Base-by-base conservation (phyloP, 2,329 filamentous ascomycete genomes). In the Tolypocladium inflatum region DNA sequence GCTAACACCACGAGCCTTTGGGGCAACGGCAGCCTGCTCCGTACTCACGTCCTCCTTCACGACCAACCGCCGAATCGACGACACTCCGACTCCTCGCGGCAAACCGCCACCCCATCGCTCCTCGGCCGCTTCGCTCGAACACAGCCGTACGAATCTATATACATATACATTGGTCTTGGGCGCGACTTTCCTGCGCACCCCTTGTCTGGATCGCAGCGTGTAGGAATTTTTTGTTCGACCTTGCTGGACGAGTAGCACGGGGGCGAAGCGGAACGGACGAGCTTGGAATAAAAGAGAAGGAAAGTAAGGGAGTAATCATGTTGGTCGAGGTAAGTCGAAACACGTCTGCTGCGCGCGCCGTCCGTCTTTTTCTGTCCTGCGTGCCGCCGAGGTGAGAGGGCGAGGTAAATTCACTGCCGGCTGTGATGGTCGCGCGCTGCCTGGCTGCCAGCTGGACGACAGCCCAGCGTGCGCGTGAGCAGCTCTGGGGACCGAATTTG, bases 311-410 rank as follows among this genome's bases (percentile, higher is more conserved):
- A 53, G 30, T 23, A 23, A 51, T 63, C 57, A 72, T 73, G 71
- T 67, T 73, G 70, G 70, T 72, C 58, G 70, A 73, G 65, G 71
- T 73, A 65, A 70, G 71, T 71, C 39, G 43, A 26, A 53, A 26
- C 48, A 33, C 48, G 10, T 35, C 48, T 51, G 48, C 23, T n/a
- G 48, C 48, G 26, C 48, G 48, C 45, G 45, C 17, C 30, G 45
- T 35, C 35, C 11, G 35, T 35, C 26, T 11, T 33, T 35, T n/a
- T 26, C 26, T 51, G 45, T 17, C 10, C 26, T 13, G 26, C 26
- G 19, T 11, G 48, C 26, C 26, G 48, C 26, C 26, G 26, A 51
- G 52, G 37, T 3, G 21, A 30, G 52, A 54, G 37, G 52, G 52
- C 37, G 17, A 33, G 17, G 48, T 35, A 3, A 51, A n/a, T 51